phyloP scores from a whole-genome alignment of 2,329 filamentous ascomycete genomes.

The Phyllosticta ampelicida region DNA sequence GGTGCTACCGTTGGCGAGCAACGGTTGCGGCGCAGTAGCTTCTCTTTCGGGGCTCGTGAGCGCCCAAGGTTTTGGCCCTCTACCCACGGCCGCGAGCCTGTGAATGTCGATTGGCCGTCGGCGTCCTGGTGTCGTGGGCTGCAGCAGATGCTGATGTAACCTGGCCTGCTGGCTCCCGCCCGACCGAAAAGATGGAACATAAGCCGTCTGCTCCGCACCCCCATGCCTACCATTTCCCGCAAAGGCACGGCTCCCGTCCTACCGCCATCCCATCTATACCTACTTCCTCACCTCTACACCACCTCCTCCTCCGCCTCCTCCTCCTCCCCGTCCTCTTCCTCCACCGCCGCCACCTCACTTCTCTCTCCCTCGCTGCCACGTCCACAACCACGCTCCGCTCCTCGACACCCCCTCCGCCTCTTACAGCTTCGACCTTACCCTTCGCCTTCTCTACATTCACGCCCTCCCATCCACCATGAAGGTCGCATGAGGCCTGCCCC shows the following conservation, averaged over 20 bases:
- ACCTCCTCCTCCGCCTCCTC: background rate
- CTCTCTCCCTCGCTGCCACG: background rate
- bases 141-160: background rate
- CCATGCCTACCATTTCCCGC: too few relatives aligned
- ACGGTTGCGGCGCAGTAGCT: background rate
- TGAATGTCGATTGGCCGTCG: background rate
- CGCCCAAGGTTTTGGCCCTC: background rate
- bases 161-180: background rate
- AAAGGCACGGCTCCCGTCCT: background rate
- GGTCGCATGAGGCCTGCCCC: constrained; percentile 6
- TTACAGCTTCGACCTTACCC: too few relatives aligned
- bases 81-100: background rate
- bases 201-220: too few relatives aligned
- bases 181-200: background rate
- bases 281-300: too few relatives aligned
- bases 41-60: background rate
- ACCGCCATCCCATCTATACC: background rate
- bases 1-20: too few relatives aligned
- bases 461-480: constrained; percentile 1
- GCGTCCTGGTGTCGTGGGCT: too few relatives aligned
- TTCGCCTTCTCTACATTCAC: background rate
- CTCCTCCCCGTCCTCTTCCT: background rate
- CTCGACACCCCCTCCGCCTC: background rate
- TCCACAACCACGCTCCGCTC: background rate
- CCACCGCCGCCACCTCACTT: background rate